Evolutionary conservation across 2,329 filamentous ascomycete genomes (phyloP), one percentile per base, ranked within the genome.

Genomic region (Ophiostoma ips): DNA sequence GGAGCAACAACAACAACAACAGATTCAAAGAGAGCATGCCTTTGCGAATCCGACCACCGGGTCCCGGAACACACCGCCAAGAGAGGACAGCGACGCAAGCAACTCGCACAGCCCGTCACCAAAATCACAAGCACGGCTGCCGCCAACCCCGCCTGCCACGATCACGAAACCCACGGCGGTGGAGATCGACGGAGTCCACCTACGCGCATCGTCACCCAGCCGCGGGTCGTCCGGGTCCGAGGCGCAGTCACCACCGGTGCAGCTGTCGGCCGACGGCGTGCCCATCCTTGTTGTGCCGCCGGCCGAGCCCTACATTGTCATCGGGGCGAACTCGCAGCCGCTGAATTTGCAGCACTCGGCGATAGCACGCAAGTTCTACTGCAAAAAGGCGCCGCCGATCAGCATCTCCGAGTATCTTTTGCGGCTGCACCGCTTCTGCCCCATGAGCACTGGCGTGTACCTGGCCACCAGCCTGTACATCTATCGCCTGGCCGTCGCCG

Each of bases 361-460:
- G 56, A 87, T 96, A 56, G 87, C 87, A 16, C 81, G 88, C 57
- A 92, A 92, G 60, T 98, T 98, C 67, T 94, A 92, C 69, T 90
- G 84, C 56, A 95, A 92, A 63, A 78, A 81, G 47, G 80, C 87
- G 15, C 90, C 92, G 18, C 82, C 84, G 11, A 90, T 96, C 56
- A 75, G 80, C 34, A 74, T 95, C 44, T 78, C 83, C 60, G 84
- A 92, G 55, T 98, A 96, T 62, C 76, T 96, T 21, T 72, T 81
- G 59, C 84, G 90, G 15, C 77, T 96, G 52, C 89, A 96, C 66
- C 79, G 79, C 52, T 95, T 84, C 68, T 96, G 90, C 61, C 89
- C 92, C 3, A 88, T 95, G 77, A 94, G 86, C 55, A 88, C 89
- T 0, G 90, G 83, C 21, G 90, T 96, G 10, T 95, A 95, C 66